Percentiles rank a stretch among this genome's conserved stretches.
phyloP scores from a whole-genome alignment of 2,329 filamentous ascomycete species.

The Biscogniauxia sp. region DNA sequence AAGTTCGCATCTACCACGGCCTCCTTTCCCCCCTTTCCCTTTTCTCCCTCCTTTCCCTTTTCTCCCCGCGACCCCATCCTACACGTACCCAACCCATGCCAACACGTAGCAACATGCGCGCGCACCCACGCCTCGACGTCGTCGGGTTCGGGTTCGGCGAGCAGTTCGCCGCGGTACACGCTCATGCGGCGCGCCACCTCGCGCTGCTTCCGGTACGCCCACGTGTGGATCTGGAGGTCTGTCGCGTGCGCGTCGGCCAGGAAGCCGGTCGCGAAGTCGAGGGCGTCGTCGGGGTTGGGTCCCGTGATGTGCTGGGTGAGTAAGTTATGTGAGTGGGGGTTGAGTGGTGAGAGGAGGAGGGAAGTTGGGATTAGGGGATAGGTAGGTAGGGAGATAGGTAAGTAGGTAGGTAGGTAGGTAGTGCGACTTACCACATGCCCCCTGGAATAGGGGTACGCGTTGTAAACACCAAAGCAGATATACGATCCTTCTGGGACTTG shows the following conservation, averaged over 20 bases:
- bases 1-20: slow-evolving; percentile 37
- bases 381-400: too few species aligned
- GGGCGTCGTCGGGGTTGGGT: slow-evolving; percentile 1
- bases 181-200: slow-evolving; percentile 55
- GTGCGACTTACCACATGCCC: slow-evolving; percentile 40
- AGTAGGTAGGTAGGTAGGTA: too few species aligned
- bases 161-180: slow-evolving; percentile 45
- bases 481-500: slow-evolving; percentile 38
- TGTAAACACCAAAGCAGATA: slow-evolving; percentile 48
- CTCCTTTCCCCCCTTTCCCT: slow-evolving; percentile 19
- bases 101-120: slow-evolving; percentile 34
- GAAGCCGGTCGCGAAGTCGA: slow-evolving; percentile 5
- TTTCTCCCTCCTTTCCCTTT: too few species aligned
- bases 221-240: slow-evolving; percentile 56
- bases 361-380: too few species aligned
- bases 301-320: slow-evolving; percentile 47
- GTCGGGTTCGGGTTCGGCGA: slow-evolving; percentile 28
- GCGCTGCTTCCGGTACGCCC: slow-evolving; percentile 61
- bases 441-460: slow-evolving; percentile 56
- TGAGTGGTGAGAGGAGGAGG: too few species aligned
- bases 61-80: slow-evolving; percentile 21
- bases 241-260: slow-evolving; percentile 40
- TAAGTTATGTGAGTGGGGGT: too few species aligned
- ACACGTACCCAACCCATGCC: slow-evolving; percentile 31
- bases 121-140: slow-evolving; percentile 40